Conservation (phyloP, 2,329 filamentous ascomycete genomes). For the Ceratocystis destructans region DNA sequence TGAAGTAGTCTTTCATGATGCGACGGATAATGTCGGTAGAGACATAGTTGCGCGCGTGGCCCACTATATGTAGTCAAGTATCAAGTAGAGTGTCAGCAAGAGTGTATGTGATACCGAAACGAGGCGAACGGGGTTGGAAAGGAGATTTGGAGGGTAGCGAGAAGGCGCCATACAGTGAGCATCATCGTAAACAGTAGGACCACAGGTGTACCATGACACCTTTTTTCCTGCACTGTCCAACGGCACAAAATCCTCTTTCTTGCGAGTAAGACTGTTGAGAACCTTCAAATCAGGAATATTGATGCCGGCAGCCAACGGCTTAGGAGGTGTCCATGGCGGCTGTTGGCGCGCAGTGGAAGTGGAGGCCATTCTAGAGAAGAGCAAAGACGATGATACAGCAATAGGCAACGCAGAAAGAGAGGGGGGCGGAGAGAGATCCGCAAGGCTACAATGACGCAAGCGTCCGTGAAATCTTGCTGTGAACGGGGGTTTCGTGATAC, state of each 20-base stretch:
- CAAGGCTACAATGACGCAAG: neutral
- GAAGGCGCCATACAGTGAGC: slow-evolving; percentile 39
- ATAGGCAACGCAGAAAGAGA: neutral
- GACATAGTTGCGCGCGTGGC: slow-evolving; percentile 82
- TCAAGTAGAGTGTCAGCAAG: neutral
- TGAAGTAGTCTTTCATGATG: slow-evolving; percentile 71
- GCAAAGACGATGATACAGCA: neutral
- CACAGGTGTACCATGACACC: slow-evolving; percentile 54
- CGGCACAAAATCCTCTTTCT: slow-evolving; percentile 19
- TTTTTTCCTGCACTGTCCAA: slow-evolving; percentile 19
- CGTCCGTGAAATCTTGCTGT: neutral
- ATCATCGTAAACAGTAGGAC: slow-evolving; percentile 74
- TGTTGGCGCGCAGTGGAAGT: slow-evolving; percentile 16
- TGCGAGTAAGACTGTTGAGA: slow-evolving; percentile 19
- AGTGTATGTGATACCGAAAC: slow-evolving; percentile 3
- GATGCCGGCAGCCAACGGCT: slow-evolving; percentile 10
- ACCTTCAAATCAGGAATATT: slow-evolving; percentile 18
- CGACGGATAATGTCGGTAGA: slow-evolving; percentile 77
- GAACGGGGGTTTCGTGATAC: neutral
- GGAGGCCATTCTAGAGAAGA: slow-evolving; percentile 16
- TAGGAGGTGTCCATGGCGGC: slow-evolving; percentile 18
- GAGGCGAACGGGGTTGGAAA: neutral
- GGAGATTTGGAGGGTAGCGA: neutral
- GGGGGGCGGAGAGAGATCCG: neutral
- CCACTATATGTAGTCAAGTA: slow-evolving; percentile 29